Evolutionary conservation across 169 alveolate genomes (phyloP), one percentile per base, ranked within the genome.

Genomic region (Plasmodium billcollinsi): DNA sequence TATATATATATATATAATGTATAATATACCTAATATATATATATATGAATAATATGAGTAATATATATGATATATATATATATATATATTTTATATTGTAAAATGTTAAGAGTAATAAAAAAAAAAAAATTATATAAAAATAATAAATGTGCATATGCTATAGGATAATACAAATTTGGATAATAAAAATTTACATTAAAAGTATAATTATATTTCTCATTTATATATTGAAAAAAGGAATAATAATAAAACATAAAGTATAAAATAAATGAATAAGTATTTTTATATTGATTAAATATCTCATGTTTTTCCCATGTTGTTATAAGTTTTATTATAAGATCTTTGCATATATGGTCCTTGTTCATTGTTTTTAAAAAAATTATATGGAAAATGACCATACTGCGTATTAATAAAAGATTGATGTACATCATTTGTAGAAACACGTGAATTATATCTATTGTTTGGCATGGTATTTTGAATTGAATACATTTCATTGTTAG

Each of bases 301-400:
- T 45, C 24, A 80, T 12, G 91, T 80, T 52, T 80, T 80, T 49
- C 91, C 91, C 72, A 80, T 69, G 73, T 80, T 78, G 62, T 76
- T 78, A 73, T 45, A 80, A 52, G 49, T 69, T 39, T 80, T 80
- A 61, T 70, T 80, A 62, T 80, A 80, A 15, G 85, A 29, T 67
- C 91, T 59, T 63, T 80, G 91, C 26, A 80, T 70, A 56, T 80
- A 80, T 14, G 70, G 72, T 29, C 74, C 85, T 49, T 80, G 91
- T 24, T 80, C 91, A 52, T 69, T 80, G 43, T 80, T 80, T 69
- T 80, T 80, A 71, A 80, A 80, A 47, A 69, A 80, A 45, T 69
- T 80, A 29, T 80, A 80, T 18, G 73, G 78, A 52, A 80, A 80
- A 49, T 67, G 91, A 5, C 83, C 91, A 80, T 69, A 80, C 50